Evolutionary conservation across 345 rosid genomes (phyloP).

Genomic region (Eucalyptus guilfoylei): DNA sequence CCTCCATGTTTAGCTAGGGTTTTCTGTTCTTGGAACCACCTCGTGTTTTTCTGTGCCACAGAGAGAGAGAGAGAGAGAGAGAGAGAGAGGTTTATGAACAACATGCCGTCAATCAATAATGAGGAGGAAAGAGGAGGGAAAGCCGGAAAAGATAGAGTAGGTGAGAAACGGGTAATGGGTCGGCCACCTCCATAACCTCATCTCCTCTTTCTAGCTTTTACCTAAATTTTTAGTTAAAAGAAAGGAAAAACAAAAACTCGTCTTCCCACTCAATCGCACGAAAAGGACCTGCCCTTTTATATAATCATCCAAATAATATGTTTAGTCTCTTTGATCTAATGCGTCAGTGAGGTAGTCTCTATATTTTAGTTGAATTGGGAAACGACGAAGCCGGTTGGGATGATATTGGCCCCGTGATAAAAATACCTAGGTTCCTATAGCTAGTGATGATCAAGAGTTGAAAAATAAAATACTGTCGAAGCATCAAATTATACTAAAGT

Average conservation of each 20-base stretch:
- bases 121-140: neutral
- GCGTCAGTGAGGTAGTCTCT: neutral
- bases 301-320: neutral
- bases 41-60: neutral
- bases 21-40: neutral
- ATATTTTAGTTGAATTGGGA: neutral
- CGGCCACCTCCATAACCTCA: neutral
- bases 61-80: neutral
- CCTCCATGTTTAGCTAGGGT: neutral
- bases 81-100: neutral
- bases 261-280: neutral
- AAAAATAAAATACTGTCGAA: neutral
- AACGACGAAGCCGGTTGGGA: neutral
- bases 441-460: neutral
- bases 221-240: neutral
- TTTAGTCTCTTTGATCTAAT: neutral
- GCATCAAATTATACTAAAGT: neutral
- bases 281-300: neutral
- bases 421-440: neutral
- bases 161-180: neutral
- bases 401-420: neutral
- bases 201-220: neutral
- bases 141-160: neutral
- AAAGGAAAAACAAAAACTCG: neutral
- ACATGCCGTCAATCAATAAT: neutral